Percentiles rank a stretch among this genome's conserved stretches.
These are phyloP conservation scores for Irpex rosettiformis DNA, from an alignment of 1,284 basidiomycete genomes.

Conservation along the genomic window DNA sequence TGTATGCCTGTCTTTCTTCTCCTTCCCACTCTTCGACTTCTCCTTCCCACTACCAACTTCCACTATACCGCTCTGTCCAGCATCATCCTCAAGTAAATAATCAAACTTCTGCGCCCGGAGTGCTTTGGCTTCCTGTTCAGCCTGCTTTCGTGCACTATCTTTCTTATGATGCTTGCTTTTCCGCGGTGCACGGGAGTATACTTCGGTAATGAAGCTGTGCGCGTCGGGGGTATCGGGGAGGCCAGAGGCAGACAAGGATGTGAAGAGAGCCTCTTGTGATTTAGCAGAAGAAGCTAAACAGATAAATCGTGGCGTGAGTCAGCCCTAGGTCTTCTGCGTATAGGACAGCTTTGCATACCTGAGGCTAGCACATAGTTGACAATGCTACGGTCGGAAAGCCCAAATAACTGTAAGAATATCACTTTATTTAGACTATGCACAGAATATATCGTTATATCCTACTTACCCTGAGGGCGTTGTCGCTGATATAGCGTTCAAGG, in stretches of 20 bases:
- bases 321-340: too few species aligned
- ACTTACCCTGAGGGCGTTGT: constrained; percentile 79
- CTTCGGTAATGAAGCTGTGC: constrained; percentile 74
- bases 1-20: constrained; percentile 51
- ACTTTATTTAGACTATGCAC: constrained; percentile 4
- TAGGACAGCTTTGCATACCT: constrained; percentile 47
- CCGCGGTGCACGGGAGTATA: constrained; percentile 76
- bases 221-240: constrained; percentile 78
- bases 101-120: constrained; percentile 75
- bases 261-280: constrained; percentile 74
- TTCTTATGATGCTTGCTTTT: constrained; percentile 63
- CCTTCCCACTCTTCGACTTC: constrained; percentile 39
- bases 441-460: background rate
- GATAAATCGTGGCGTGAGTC: too few species aligned
- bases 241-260: constrained; percentile 72
- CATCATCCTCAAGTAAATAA: constrained; percentile 76
- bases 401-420: constrained; percentile 58
- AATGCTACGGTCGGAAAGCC: constrained; percentile 77
- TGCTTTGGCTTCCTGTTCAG: constrained; percentile 68
- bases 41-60: constrained; percentile 46
- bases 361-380: constrained; percentile 85
- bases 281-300: constrained; percentile 81
- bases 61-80: constrained; percentile 34
- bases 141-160: constrained; percentile 53
- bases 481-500: constrained; percentile 78